phyloP scores from a whole-genome alignment of 129 eudicot genomes.

The Gnaphalium uliginosum region DNA sequence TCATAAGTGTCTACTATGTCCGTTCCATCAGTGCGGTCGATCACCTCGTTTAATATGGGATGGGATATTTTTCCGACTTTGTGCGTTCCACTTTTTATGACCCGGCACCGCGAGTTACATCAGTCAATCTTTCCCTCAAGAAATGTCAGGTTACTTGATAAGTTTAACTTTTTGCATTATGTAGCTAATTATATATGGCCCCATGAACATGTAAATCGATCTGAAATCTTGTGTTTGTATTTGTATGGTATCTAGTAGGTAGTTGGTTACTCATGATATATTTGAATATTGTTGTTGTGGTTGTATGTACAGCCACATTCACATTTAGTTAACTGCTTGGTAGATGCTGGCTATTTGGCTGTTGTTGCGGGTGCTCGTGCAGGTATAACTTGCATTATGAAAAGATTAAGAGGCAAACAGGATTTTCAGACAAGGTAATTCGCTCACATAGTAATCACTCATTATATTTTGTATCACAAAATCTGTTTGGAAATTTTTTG shows the following conservation, averaged over 20 bases:
- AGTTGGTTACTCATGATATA: neutral
- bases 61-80: neutral
- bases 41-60: neutral
- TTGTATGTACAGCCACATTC: neutral
- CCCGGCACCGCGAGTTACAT: neutral
- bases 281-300: neutral
- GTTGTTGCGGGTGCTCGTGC: neutral
- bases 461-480: neutral
- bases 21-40: neutral
- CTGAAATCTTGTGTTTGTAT: too few species aligned
- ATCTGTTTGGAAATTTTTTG: neutral
- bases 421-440: neutral
- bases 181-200: neutral
- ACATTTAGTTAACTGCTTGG: neutral
- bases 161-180: neutral
- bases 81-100: neutral
- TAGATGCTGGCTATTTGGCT: neutral
- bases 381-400: neutral
- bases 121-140: neutral
- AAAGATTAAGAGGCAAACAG: neutral
- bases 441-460: too few species aligned
- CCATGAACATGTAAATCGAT: too few species aligned
- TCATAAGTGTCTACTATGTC: neutral
- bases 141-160: neutral
- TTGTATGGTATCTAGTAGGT: neutral